Percentiles rank a stretch among this genome's conserved stretches.
These are phyloP conservation scores for Kuraishia piskuri DNA, from an alignment of 805 yeast species.

Conservation along the genomic window DNA sequence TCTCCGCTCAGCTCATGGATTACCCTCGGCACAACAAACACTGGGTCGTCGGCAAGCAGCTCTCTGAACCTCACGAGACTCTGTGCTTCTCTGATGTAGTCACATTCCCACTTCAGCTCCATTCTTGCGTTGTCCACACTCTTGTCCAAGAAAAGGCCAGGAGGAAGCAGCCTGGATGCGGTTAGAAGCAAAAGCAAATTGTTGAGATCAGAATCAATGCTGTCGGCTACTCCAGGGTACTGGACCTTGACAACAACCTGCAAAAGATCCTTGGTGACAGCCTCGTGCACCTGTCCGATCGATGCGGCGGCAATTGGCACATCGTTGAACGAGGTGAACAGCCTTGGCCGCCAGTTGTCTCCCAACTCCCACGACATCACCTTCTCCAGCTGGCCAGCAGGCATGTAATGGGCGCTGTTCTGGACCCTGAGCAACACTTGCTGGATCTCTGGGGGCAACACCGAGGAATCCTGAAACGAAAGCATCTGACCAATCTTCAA, in stretches of 20 bases:
- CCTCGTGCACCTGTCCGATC: slow-evolving; percentile 93
- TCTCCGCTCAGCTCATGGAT: slow-evolving; percentile 69
- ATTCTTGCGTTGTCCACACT: slow-evolving; percentile 89
- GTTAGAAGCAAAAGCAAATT: slow-evolving; percentile 73
- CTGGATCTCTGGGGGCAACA: slow-evolving; percentile 80
- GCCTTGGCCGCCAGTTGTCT: slow-evolving; percentile 59
- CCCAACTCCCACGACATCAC: slow-evolving; percentile 74
- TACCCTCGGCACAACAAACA: slow-evolving; percentile 75
- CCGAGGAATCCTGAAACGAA: slow-evolving; percentile 85
- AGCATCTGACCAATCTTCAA: slow-evolving; percentile 94
- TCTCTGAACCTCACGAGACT: slow-evolving; percentile 62
- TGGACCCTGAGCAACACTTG: slow-evolving; percentile 77
- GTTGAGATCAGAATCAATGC: slow-evolving; percentile 91
- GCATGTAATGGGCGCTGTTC: slow-evolving; percentile 95
- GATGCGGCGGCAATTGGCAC: slow-evolving; percentile 96
- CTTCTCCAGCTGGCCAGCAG: slow-evolving; percentile 75
- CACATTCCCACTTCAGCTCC: slow-evolving; percentile 97
- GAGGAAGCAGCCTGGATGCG: slow-evolving; percentile 81
- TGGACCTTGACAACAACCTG: slow-evolving; percentile 92
- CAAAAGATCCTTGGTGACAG: slow-evolving; percentile 55
- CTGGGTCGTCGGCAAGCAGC: slow-evolving; percentile 50
- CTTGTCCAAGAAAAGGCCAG: slow-evolving; percentile 84
- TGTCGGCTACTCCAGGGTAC: slow-evolving; percentile 92
- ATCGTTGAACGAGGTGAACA: slow-evolving; percentile 70
- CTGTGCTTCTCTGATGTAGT: slow-evolving; percentile 82